Conservation (phyloP, 192 early-diverging fungal species). For the Coemansia umbellata region DNA sequence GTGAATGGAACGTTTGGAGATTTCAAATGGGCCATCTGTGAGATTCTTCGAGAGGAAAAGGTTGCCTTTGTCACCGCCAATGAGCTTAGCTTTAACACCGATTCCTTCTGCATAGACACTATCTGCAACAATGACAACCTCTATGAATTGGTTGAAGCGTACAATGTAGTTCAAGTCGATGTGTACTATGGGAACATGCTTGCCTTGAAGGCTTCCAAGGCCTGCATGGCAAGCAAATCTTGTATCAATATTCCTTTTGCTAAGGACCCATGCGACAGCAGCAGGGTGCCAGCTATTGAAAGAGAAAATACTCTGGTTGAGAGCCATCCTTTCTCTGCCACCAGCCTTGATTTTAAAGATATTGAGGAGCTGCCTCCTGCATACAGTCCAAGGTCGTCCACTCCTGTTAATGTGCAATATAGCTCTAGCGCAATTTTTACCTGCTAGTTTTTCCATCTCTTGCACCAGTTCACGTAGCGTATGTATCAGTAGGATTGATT, state of each 20-base stretch:
- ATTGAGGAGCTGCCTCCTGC: neutral
- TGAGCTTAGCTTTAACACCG: neutral
- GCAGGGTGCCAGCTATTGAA: neutral
- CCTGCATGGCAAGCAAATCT: too few species aligned
- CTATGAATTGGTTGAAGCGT: neutral
- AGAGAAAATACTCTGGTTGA: conserved; percentile 3
- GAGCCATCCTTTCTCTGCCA: neutral
- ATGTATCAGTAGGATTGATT: too few species aligned
- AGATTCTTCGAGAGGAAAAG: neutral
- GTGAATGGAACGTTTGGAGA: neutral
- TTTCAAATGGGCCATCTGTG: conserved; percentile 2
- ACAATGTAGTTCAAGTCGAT: neutral
- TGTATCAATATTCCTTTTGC: too few species aligned
- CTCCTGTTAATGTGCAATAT: too few species aligned
- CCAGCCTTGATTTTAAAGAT: too few species aligned
- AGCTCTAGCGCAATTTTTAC: too few species aligned
- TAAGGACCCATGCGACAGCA: too few species aligned
- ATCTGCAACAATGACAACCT: neutral
- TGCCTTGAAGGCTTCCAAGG: too few species aligned
- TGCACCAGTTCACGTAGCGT: too few species aligned
- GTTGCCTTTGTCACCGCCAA: conserved; percentile 1
- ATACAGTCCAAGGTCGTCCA: too few species aligned
- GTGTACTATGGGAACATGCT: neutral
- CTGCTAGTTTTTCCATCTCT: too few species aligned
- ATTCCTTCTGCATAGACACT: neutral